These are phyloP conservation scores for Hemileccinum rubropunctum DNA, from an alignment of 768 basidiomycete species.

Conservation along the genomic window DNA sequence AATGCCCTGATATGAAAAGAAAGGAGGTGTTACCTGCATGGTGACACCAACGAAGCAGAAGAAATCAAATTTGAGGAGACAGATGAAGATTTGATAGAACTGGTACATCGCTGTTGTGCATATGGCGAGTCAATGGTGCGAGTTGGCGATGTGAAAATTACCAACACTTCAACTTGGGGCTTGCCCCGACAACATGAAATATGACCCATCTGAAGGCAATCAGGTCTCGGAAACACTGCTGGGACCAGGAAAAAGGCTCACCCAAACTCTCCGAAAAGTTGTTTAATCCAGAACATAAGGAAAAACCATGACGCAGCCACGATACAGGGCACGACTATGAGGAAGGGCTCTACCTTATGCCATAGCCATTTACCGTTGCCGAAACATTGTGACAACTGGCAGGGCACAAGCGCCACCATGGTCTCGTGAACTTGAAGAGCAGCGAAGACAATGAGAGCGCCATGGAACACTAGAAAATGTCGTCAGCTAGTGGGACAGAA, in stretches of 20 bases:
- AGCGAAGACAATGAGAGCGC: conserved; percentile 69
- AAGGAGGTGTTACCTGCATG: conserved; percentile 58
- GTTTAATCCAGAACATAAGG: conserved; percentile 65
- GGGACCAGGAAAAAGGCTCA: conserved; percentile 32
- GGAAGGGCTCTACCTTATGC: conserved; percentile 56
- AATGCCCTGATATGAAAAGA: not conserved
- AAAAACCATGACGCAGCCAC: conserved; percentile 65
- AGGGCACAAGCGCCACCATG: conserved; percentile 50
- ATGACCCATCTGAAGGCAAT: conserved; percentile 70
- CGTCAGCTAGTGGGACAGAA: conserved; percentile 3
- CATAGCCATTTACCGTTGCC: conserved; percentile 56
- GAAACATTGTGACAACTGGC: conserved; percentile 38
- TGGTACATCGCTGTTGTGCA: conserved; percentile 72
- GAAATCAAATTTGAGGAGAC: conserved; percentile 87
- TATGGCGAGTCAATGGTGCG: conserved; percentile 1
- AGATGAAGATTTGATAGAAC: conserved; percentile 84
- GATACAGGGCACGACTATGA: conserved; percentile 70
- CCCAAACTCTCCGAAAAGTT: conserved; percentile 83
- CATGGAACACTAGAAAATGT: conserved; percentile 55
- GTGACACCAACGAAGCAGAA: conserved; percentile 86
- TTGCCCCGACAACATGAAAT: conserved; percentile 86
- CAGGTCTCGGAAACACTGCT: not conserved
- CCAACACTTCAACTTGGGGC: conserved; percentile 80
- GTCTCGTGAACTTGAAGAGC: conserved; percentile 79
- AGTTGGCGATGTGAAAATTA: conserved; percentile 1